phyloP scores from a whole-genome alignment of 352 stramenopile species.

The Globisporangium camurandrum region DNA sequence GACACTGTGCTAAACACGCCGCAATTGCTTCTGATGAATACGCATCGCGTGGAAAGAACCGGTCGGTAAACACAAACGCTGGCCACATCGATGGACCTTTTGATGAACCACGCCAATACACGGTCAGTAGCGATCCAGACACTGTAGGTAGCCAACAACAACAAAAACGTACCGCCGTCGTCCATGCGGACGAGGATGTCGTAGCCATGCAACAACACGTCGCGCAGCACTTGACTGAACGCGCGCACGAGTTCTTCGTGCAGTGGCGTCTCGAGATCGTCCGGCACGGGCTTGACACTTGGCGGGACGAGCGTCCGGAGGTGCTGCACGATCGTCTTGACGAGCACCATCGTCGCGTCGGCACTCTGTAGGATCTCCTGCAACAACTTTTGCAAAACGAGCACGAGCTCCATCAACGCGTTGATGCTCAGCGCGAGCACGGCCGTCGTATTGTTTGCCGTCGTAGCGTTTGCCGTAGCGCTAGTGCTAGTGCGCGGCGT shows the following conservation, averaged over 20 bases:
- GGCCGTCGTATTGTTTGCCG: constrained; percentile 22
- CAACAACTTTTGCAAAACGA: constrained; percentile 61
- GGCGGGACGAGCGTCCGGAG: constrained; percentile 70
- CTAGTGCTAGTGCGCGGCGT: constrained; percentile 49
- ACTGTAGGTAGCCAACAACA: not conserved
- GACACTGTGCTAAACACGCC: constrained; percentile 40
- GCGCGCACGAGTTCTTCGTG: constrained; percentile 65
- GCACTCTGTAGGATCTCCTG: constrained; percentile 56
- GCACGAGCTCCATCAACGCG: constrained; percentile 67
- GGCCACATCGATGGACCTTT: constrained; percentile 68
- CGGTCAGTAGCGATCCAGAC: not conserved
- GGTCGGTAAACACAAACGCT: constrained; percentile 53
- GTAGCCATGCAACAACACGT: constrained; percentile 54
- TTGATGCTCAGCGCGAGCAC: constrained; percentile 61
- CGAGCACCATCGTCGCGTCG: constrained; percentile 48
- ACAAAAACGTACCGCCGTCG: constrained; percentile 51
- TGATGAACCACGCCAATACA: constrained; percentile 1
- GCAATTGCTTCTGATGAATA: constrained; percentile 43
- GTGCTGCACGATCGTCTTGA: constrained; percentile 75
- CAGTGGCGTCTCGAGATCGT: constrained; percentile 29
- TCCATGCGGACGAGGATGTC: constrained; percentile 75
- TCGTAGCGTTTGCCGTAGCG: too few relatives aligned
- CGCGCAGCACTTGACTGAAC: constrained; percentile 67
- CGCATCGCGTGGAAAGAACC: constrained; percentile 60
- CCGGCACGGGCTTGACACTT: constrained; percentile 26